Evolutionary conservation across 768 basidiomycete genomes (phyloP), one percentile per base, ranked within the genome.

Genomic region (Sporobolomyces roseus): DNA sequence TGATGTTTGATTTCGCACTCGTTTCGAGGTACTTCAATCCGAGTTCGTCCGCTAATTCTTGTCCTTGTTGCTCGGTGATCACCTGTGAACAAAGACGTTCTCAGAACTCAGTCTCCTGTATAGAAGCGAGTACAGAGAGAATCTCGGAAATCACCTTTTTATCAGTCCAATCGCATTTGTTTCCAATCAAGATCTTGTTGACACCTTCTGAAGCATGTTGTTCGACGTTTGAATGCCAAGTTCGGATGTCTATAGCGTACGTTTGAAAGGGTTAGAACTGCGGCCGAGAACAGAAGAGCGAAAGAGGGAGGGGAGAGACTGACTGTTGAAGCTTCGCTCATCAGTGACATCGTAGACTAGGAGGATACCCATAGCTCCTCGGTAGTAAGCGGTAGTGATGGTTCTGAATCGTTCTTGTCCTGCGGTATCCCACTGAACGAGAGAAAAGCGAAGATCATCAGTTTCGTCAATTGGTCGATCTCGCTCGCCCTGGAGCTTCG

Each of bases 331-430:
- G 14, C 90, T 93, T 65, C 87, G 84, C 78, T 93, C 89, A 79
- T 94, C 92, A 38, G 93, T 93, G 41, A 98, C 93, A 59, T 78
- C 77, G 80, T 97, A 99, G n/a, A 99, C 93, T 65, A 99, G 85
- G 59, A 99, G 83, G 76, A 98, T 99, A 61, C 96, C 96, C 88
- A 96, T 96, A 32, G 96, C 96, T 41, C 94, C 94, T 72, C 96
- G 90, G 83, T 99, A 99, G 80, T 99, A 99, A 16, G 96, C 93
- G 25, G 93, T 94, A 50, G 96, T 98, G 79, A 99, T 98, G 29
- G 96, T 97, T 77, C 94, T 84, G 83, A 97, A 97, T 30, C 93
- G 88, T 82, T 99, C 96, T 82, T 98, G 94, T 38, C 96, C 96
- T 63, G 94, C 93, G 66, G 94, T 99, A 79, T 98, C 94, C 94